A percentile compares a stretch with the other conserved stretches of the same genome.
Conservation (phyloP, 1,284 basidiomycete genomes). For the Kwoniella shivajii region DNA sequence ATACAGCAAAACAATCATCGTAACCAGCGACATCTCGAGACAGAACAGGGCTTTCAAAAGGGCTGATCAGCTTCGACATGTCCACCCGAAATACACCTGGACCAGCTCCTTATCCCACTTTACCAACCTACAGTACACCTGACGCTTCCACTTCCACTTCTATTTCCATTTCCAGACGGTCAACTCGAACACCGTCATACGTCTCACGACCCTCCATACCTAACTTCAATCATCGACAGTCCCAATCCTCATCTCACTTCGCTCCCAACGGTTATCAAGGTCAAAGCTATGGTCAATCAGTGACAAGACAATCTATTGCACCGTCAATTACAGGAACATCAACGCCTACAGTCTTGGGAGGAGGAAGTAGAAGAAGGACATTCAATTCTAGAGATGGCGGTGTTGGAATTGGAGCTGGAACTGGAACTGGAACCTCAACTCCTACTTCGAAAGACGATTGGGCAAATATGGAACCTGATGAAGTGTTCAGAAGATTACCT, state of each 20-base stretch:
- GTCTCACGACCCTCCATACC: slow-evolving; percentile 3
- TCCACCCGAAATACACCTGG: slow-evolving; percentile 18
- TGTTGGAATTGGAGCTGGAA: slow-evolving; percentile 1
- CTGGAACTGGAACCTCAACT: neutral
- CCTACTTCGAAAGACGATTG: slow-evolving; percentile 33
- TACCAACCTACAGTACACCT: slow-evolving; percentile 6
- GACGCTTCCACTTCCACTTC: slow-evolving; percentile 6
- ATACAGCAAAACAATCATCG: too few relatives aligned
- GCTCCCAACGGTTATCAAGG: too few relatives aligned
- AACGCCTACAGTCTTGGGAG: slow-evolving; percentile 11
- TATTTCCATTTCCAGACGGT: too few relatives aligned
- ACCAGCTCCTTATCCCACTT: slow-evolving; percentile 3
- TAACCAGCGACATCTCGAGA: too few relatives aligned
- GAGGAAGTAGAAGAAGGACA: neutral
- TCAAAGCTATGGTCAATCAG: too few relatives aligned
- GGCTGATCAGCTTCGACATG: too few relatives aligned
- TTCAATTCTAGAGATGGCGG: slow-evolving; percentile 3
- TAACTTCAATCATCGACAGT: neutral
- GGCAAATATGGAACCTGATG: slow-evolving; percentile 68
- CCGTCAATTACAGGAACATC: slow-evolving; percentile 18
- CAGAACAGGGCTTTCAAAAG: neutral
- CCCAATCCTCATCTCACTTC: too few relatives aligned
- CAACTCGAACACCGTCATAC: slow-evolving; percentile 2
- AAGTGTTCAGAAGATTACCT: slow-evolving; percentile 72
- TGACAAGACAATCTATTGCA: slow-evolving; percentile 1